Base-by-base conservation (phyloP, 805 yeast species). In the Candida glaebosa region DNA sequence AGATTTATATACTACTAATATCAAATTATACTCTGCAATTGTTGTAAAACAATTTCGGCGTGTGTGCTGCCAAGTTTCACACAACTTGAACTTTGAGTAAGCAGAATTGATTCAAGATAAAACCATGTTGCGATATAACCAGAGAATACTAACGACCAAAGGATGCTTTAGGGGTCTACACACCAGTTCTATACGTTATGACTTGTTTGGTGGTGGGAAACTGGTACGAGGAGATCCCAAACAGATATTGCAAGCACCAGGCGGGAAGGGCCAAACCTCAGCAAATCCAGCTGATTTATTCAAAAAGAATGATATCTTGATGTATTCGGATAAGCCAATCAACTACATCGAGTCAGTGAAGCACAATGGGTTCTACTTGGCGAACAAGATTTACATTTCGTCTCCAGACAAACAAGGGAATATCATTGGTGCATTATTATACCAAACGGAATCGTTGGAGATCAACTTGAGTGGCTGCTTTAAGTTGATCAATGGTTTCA, bases 361-460 rank as follows among this genome's bases (percentile, higher is more conserved):
- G 18, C 49, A 57, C 4, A 75, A 82, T 51, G 82, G 88, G 2
- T 79, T 81, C 43, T 71, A 79, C 26, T 74, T 86, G 46, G 68
- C 83, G 2, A 76, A 75, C 44, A 76, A 75, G 44, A 58, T 70
- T 40, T 75, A 69, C 41, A 73, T 78, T 10, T 65, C 59, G 38
- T 66, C 79, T 1, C 74, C 74, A 2, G 57, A 62, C 45, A 47
- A 57, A 25, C 46, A 60, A 16, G 67, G 69, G 5, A 60, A 67
- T 32, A 55, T 66, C 10, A 63, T 67, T 12, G 84, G 78, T 8
- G 67, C 76, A 1, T 50, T 80, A 15, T 60, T 82, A 3, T 40
- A 82, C 7, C 74, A 76, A 52, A 78, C 67, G 51, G 88, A 83
- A 51, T 75, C 81, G 1, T 77, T 79, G 46, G 83, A 82, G 52